phyloP scores from a whole-genome alignment of 495 filamentous ascomycete genomes.

The Talaromyces adpressus region DNA sequence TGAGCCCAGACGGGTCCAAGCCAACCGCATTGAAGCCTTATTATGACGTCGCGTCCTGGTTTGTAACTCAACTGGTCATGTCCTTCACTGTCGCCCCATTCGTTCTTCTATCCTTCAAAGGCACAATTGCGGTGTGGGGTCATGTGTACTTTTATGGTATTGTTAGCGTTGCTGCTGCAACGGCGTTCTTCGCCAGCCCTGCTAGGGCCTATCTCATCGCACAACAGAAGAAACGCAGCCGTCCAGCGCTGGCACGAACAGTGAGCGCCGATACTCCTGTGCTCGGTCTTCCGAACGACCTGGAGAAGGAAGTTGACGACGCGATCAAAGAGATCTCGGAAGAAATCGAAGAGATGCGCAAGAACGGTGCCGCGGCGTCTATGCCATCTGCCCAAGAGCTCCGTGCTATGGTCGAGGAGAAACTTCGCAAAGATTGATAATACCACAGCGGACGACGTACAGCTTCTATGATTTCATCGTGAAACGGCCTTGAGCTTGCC shows the following conservation, averaged over 20 bases:
- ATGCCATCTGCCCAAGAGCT: conserved; percentile 42
- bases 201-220: conserved; percentile 55
- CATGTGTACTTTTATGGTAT: conserved; percentile 87
- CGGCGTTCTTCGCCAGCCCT: conserved; percentile 75
- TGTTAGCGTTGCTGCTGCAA: conserved; percentile 52
- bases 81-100: conserved; percentile 79
- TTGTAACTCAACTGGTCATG: conserved; percentile 78
- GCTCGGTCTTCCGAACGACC: conserved; percentile 73
- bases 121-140: conserved; percentile 66
- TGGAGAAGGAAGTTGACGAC: conserved; percentile 70
- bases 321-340: conserved; percentile 65
- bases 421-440: conserved; percentile 7
- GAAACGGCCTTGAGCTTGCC: too few species aligned
- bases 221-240: conserved; percentile 51
- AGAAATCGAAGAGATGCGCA: conserved; percentile 57
- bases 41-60: conserved; percentile 77
- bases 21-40: conserved; percentile 67
- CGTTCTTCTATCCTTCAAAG: conserved; percentile 62
- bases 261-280: conserved; percentile 40
- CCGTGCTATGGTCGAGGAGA: conserved; percentile 39
- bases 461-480: not conserved
- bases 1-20: conserved; percentile 60
- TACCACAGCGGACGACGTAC: not conserved
- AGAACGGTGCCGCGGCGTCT: conserved; percentile 41
- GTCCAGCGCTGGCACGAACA: conserved; percentile 21